Evolutionary conservation across 169 alveolate genomes (phyloP), one percentile per base, ranked within the genome.

Genomic region (Toxoplasma gondii): DNA sequence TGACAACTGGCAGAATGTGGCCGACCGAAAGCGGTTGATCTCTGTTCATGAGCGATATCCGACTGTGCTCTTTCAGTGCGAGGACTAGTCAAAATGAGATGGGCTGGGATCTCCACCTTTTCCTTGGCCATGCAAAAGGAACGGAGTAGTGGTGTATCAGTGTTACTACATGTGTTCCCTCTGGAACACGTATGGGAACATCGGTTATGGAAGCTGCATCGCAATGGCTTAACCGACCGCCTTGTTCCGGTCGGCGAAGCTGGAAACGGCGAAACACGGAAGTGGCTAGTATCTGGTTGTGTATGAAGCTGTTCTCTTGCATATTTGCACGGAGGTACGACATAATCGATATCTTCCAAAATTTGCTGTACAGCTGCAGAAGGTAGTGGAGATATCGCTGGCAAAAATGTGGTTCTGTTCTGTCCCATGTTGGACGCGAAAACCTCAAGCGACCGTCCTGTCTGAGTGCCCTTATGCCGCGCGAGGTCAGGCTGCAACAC

Each of bases 381-480:
- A 10, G 86, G 86, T 78, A 78, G 22, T 16, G 43, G 10, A 10
- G 86, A n/a, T 10, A 38, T 17, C 45, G 45, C 44, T n/a, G 86
- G 1, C 34, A 1, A 31, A 64, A 12, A 12, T 1, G 7, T 31
- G 34, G 74, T 49, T 49, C 58, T 12, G 12, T 49, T 12, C 22
- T 49, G 58, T 49, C 58, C 58, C 58, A 49, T 49, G 58, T 12
- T 49, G 4, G 58, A 49, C 12, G 12, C 12, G 58, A 7, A 12
- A 12, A 49, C 58, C 58, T 49, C 58, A 49, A 49, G 22, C 58
- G 58, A 49, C 4, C 58, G 4, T 49, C 7, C 86, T 36, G 90
- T 82, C 90, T 82, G 90, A 9, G 90, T 82, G 34, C 90, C 90
- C 67, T 82, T 82, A 67, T 82, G n/a, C 54, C 90, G 90, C 69